Evolutionary conservation across 352 stramenopile genomes (phyloP), one percentile per base, ranked within the genome.

Genomic region (Phytophthora sp.): DNA sequence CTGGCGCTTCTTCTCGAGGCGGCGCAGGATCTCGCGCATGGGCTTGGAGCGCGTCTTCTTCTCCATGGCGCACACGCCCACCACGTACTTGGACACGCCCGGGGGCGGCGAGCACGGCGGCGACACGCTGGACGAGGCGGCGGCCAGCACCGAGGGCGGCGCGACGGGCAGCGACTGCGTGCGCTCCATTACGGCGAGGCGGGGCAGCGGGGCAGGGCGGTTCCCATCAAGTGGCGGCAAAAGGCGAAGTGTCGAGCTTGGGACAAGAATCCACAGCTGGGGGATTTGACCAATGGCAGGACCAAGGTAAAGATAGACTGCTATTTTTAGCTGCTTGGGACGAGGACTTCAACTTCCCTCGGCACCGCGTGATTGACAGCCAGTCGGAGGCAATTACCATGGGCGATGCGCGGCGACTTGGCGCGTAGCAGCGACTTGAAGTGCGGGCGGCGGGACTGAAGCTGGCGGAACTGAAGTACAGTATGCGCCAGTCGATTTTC

Each of bases 61-160:
- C 75, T 99, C 96, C 97, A 99, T 99, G 39, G 97, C 97, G 67
- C 97, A 99, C 37, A 99, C 97, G 27, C 97, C 97, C 5, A 99
- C 84, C 12, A 94, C 84, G 58, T 94, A 94, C 62, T 88, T 91
- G 30, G 69, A 71, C 37, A 85, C 43, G 30, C 28, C 31, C 26
- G 59, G 52, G 9, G 65, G 35, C 13, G 65, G 55, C n/a, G 54
- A 66, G 30, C 44, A 52, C 4, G 54, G 56, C 11, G 63, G 34
- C 21, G 63, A 70, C 24, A 53, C 24, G n/a, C n/a, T n/a, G n/a
- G n/a, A n/a, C n/a, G n/a, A n/a, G 15, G 53, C 28, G 30, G 35
- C 46, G 8, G 66, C 23, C 51, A 54, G 23, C 17, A 60, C 26
- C 4, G 61, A 12, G 31, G 52, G 32, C 21, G 66, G 41, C 38